A percentile compares a stretch with the other conserved stretches of the same genome.
Evolutionary conservation across 1,284 basidiomycete species (phyloP).

Genomic region (Cerrena zonata): DNA sequence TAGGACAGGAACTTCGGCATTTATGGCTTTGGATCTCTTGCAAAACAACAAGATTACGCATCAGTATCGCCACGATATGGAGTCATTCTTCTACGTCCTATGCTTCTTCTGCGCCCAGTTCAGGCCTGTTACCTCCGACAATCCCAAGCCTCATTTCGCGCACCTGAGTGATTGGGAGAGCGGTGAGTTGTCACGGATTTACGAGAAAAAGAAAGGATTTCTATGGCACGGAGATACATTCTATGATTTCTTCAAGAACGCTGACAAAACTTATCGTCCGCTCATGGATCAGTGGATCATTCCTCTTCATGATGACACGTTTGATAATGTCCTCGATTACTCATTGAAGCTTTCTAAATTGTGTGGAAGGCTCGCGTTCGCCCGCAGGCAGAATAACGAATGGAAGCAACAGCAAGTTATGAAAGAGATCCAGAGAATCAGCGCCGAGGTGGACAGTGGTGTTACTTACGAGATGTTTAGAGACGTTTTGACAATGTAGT

Average conservation of each 20-base stretch:
- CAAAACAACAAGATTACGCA: background rate
- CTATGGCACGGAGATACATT: background rate
- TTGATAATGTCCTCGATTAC: background rate
- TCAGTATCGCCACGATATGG: conserved; percentile 2
- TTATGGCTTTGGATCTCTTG: conserved; percentile 23
- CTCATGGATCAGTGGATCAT: background rate
- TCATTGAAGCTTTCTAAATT: background rate
- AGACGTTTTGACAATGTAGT: too few species aligned
- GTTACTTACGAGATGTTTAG: background rate
- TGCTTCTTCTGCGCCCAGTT: background rate
- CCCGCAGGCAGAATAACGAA: background rate
- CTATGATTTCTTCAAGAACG: background rate
- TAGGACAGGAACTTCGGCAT: conserved; percentile 25
- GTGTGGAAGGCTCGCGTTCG: background rate
- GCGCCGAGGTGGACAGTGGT: background rate
- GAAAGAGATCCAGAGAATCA: background rate
- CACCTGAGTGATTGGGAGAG: background rate
- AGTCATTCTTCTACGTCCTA: conserved; percentile 5
- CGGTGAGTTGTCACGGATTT: background rate
- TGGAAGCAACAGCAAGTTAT: background rate
- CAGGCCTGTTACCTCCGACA: too few species aligned
- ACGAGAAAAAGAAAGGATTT: background rate
- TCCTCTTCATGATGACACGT: background rate
- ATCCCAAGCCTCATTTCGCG: background rate
- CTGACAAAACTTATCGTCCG: background rate